Evolutionary conservation across 2,329 filamentous ascomycete genomes (phyloP), one percentile per base, ranked within the genome.

Genomic region (Coleophoma eucalyptorum): DNA sequence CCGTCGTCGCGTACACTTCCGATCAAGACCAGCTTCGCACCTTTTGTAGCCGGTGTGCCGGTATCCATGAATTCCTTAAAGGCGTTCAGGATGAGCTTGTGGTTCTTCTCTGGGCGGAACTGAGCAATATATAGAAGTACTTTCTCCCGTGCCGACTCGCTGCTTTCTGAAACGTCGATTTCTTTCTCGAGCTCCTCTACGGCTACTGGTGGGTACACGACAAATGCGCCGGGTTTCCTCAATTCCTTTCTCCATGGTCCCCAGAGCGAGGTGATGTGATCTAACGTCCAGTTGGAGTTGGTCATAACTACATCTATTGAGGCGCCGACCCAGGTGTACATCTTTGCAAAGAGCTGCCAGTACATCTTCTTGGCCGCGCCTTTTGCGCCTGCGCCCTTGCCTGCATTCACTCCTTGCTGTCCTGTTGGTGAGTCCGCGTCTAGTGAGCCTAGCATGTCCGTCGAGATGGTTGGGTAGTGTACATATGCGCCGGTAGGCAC

Each of bases 391-490:
- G 75, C 77, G 2, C 91, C 93, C 49, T 88, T 79, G 32, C 93
- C 92, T 4, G 92, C 89, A 66, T 97, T 94, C 50, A 96, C 76
- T 3, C 93, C 88, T 69, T 81, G 86, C 50, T 67, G 68, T 13
- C 84, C 87, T 44, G 75, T 79, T 33, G 70, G 55, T 2, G 76
- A 79, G 8, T 67, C 68, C 8, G 87, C 82, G 58, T 91, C 82
- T 4, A 97, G 81, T 16, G 89, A 93, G 19, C 83, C 80, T 4
- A 99, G 81, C 94, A 99, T 99, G 64, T 99, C 94, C 46, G 91
- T 99, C 3, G 92, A 97, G 49, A 99, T 99, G 50, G 93, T 97
- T 1, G 94, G 94, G 66, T 97, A 99, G 72, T 99, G 94, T 1
- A 97, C 92, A 65, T 99, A 99, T 48, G 94, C 92, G 43, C 83